These are phyloP conservation scores for Parietichytrium sp. DNA, from an alignment of 108 stramenopile genomes.

Conservation along the genomic window DNA sequence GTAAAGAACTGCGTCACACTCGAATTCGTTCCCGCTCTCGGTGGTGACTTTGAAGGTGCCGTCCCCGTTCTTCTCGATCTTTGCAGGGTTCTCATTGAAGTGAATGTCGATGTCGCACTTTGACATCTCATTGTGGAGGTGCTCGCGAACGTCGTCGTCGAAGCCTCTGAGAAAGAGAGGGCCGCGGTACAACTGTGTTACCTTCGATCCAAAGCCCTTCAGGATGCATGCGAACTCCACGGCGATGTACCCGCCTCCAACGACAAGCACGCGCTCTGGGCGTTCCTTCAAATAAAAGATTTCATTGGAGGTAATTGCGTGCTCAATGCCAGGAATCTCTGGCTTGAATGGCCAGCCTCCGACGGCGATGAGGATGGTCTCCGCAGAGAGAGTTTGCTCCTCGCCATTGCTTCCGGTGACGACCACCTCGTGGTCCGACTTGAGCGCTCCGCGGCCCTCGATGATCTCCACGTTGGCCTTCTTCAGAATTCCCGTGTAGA, in stretches of 20 bases:
- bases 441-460: slow-evolving; percentile 10
- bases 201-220: slow-evolving; percentile 75
- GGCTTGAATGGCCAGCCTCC: slow-evolving; percentile 79
- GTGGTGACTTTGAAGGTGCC: slow-evolving; percentile 63
- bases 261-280: slow-evolving; percentile 79
- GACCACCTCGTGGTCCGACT: slow-evolving; percentile 48
- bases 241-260: slow-evolving; percentile 96
- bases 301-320: slow-evolving; percentile 77
- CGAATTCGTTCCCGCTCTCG: slow-evolving; percentile 59
- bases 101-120: slow-evolving; percentile 62
- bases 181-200: slow-evolving; percentile 70
- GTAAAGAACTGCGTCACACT: slow-evolving; percentile 71
- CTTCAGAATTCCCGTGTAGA: slow-evolving; percentile 72
- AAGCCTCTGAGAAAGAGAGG: slow-evolving; percentile 70
- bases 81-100: slow-evolving; percentile 66
- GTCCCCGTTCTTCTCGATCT: slow-evolving; percentile 63
- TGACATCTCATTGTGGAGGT: slow-evolving; percentile 69
- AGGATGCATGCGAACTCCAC: slow-evolving; percentile 89
- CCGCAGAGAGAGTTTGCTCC: slow-evolving; percentile 50
- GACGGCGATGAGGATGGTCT: slow-evolving; percentile 80
- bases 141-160: slow-evolving; percentile 62
- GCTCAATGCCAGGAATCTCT: slow-evolving; percentile 64
- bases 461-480: slow-evolving; percentile 40
- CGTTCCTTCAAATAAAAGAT: slow-evolving; percentile 85
- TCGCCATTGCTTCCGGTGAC: slow-evolving; percentile 48